phyloP scores from a whole-genome alignment of 2,329 filamentous ascomycete species.

The Teratosphaeria pseudoeucalypti region DNA sequence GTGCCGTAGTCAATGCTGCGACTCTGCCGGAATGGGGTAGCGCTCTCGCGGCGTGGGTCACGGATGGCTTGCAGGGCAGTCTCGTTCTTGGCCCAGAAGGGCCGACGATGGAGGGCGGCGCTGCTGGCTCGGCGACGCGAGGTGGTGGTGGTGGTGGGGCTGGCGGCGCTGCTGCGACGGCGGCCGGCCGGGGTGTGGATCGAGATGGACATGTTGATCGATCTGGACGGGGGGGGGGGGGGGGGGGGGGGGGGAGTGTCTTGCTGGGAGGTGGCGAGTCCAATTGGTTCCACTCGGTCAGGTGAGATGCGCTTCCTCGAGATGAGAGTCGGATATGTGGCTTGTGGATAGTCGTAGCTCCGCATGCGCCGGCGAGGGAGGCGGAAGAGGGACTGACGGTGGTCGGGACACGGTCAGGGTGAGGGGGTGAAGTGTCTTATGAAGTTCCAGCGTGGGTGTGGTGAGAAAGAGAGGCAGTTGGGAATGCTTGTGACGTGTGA shows the following conservation, averaged over 20 bases:
- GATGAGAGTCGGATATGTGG: neutral
- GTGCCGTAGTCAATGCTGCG: slow-evolving; percentile 13
- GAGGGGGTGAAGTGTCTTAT: neutral
- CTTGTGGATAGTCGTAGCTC: neutral
- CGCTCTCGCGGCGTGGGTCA: slow-evolving; percentile 11
- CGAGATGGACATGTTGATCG: neutral
- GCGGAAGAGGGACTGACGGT: neutral
- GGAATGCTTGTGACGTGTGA: neutral
- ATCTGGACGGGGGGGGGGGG: neutral
- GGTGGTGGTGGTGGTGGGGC: neutral
- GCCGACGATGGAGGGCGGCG: neutral
- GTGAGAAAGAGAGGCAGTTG: neutral
- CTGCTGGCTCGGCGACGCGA: neutral
- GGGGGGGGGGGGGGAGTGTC: neutral
- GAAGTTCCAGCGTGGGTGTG: neutral
- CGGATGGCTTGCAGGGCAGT: slow-evolving; percentile 14
- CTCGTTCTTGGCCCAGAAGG: slow-evolving; percentile 11
- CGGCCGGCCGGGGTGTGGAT: neutral
- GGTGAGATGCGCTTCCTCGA: neutral
- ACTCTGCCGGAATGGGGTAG: slow-evolving; percentile 3
- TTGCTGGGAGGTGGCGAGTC: neutral
- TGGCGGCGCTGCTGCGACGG: neutral
- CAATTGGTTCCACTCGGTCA: neutral
- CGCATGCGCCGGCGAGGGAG: neutral
- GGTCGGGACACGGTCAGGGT: neutral